Evolutionary conservation across 208 protist genomes (phyloP).

Genomic region (Leishmania turanica): DNA sequence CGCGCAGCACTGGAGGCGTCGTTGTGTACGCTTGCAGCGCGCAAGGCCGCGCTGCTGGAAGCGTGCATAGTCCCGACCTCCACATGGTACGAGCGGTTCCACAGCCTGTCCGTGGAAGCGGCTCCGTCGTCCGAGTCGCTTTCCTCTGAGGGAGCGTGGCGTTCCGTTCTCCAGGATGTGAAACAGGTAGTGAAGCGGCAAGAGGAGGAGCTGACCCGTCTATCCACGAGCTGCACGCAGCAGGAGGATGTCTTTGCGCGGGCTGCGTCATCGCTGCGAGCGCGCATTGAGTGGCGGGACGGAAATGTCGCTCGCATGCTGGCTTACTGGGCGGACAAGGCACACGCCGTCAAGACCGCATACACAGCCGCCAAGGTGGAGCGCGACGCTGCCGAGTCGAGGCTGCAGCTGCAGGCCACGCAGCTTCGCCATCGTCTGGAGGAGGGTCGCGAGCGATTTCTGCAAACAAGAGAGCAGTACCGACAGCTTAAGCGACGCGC

Average conservation of each 20-base stretch:
- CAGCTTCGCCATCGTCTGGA: constrained; percentile 28
- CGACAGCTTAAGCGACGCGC: constrained; percentile 16
- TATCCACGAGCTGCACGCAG: constrained; percentile 29
- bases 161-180: constrained; percentile 25
- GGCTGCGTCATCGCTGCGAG: constrained; percentile 21
- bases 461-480: constrained; percentile 3
- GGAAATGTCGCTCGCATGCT: constrained; percentile 32
- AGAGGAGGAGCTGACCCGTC: constrained; percentile 30
- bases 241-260: constrained; percentile 28
- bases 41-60: neutral
- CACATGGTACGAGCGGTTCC: constrained; percentile 13
- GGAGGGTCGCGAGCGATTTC: constrained; percentile 31
- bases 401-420: constrained; percentile 29
- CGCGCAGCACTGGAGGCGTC: neutral
- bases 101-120: neutral
- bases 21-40: neutral
- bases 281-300: constrained; percentile 50
- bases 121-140: neutral
- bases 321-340: constrained; percentile 39
- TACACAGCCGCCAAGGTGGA: constrained; percentile 44
- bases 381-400: constrained; percentile 10
- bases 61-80: neutral
- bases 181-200: constrained; percentile 33
- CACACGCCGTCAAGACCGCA: constrained; percentile 22
- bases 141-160: constrained; percentile 1